These are phyloP conservation scores for Eimeria falciformis DNA, from an alignment of 169 alveolate genomes.

Conservation along the genomic window DNA sequence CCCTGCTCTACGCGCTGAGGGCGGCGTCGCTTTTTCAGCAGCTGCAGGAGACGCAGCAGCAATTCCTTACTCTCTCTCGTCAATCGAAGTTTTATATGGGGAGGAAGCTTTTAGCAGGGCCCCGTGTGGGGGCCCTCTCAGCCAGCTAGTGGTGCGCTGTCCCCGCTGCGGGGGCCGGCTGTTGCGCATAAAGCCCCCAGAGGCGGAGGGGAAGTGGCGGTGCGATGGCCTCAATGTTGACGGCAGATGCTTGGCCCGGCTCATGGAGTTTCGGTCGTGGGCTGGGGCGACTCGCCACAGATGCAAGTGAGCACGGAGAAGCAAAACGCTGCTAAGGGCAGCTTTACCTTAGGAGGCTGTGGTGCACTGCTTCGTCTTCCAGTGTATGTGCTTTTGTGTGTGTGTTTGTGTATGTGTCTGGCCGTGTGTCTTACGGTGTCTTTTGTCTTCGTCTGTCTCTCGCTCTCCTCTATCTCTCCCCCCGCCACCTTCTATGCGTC, in stretches of 20 bases:
- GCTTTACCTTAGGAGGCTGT: no score
- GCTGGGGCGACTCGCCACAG: conserved; percentile 63
- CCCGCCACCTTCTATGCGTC: not conserved
- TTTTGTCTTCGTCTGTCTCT: not conserved
- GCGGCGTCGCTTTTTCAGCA: conserved; percentile 8
- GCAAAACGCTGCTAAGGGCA: no score
- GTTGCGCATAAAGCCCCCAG: not conserved
- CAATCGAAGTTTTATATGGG: not conserved
- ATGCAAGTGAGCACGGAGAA: conserved; percentile 26
- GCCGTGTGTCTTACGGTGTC: not conserved
- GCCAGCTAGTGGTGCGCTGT: conserved; percentile 28
- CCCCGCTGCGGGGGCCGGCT: conserved; percentile 70
- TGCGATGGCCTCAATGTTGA: conserved; percentile 60
- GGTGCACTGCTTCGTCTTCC: not conserved
- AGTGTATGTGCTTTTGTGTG: not conserved
- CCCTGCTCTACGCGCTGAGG: not conserved
- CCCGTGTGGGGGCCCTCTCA: conserved; percentile 6
- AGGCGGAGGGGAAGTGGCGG: conserved; percentile 73
- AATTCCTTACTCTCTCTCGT: conserved; percentile 1
- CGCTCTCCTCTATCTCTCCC: no score
- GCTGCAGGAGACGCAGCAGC: conserved; percentile 40
- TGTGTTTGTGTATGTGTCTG: not conserved
- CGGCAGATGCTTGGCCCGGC: conserved; percentile 71
- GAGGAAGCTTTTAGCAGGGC: not conserved
- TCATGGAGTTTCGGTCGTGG: conserved; percentile 69